phyloP scores from a whole-genome alignment of 495 filamentous ascomycete species.

The Elaphomyces granulatus region DNA sequence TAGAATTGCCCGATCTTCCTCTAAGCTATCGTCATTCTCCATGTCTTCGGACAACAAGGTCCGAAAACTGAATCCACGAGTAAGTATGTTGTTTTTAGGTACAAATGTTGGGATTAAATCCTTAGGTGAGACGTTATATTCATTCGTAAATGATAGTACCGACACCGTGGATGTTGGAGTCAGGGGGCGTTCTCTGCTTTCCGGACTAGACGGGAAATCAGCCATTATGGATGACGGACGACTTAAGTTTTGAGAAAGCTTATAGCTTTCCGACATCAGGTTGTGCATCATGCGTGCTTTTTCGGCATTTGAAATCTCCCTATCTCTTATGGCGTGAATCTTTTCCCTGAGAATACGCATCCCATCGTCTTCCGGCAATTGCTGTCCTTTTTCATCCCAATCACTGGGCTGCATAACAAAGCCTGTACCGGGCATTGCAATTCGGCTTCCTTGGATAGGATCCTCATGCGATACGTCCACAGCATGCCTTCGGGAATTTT shows the following conservation, averaged over 20 bases:
- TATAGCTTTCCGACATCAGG: conserved; percentile 70
- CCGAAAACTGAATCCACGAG: too few relatives aligned
- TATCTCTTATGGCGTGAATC: conserved; percentile 61
- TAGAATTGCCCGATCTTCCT: conserved; percentile 35
- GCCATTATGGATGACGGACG: conserved; percentile 13
- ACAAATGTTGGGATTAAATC: conserved; percentile 62
- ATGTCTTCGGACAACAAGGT: conserved; percentile 16
- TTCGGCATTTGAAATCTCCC: conserved; percentile 47
- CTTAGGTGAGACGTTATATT: conserved; percentile 52
- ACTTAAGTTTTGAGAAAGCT: conserved; percentile 26
- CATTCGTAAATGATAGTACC: conserved; percentile 28
- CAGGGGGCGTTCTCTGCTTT: conserved; percentile 20
- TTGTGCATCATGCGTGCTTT: conserved; percentile 77
- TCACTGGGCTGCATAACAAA: background rate
- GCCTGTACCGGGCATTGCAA: background rate
- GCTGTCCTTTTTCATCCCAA: background rate
- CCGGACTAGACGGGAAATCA: conserved; percentile 22
- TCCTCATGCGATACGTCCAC: background rate
- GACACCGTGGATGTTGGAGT: conserved; percentile 22
- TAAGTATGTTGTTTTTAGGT: conserved; percentile 18
- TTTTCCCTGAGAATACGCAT: conserved; percentile 61
- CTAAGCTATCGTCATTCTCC: conserved; percentile 15
- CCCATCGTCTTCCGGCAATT: conserved; percentile 73
- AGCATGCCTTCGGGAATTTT: background rate
- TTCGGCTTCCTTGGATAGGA: background rate